Evolutionary conservation across 2,329 filamentous ascomycete species (phyloP), one percentile per base, ranked within the genome.

Genomic region (Alternaria sp.): DNA sequence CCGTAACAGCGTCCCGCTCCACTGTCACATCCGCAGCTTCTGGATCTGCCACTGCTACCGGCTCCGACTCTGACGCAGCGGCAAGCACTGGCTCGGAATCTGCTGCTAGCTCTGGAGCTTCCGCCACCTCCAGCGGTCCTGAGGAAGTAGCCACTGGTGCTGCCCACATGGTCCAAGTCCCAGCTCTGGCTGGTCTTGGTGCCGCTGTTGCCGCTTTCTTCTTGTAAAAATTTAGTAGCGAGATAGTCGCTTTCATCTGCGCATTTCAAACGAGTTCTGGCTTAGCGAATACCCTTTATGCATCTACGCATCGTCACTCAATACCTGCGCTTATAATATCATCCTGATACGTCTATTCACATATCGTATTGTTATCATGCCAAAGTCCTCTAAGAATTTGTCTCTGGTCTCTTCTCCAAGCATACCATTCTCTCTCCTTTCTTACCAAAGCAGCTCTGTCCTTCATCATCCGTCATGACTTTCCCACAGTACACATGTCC

Each of bases 121-220:
- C 59, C 1, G 19, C 28, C 9, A 52, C 49, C 12, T 56, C 46
- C 21, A 47, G 40, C 44, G 45, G 44, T 11, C 54, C 60, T 19
- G 40, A 57, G 25, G 21, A 60, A 19, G 36, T 40, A 40, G 26
- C 63, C 6, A 44, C 51, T 23, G 56, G 45, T 19, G 59, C 60
- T 51, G 67, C 63, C 12, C 65, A 71, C 0, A 61, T 73, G 54
- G 65, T 60, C 0, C 49, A 71, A 40, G 69, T 65, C 5, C 75
- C 76, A 56, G 68, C 67, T 15, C 46, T 76, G 47, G 72, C 68
- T 12, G 76, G 75, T 44, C 52, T 77, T n/a, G 76, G 74, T 57
- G 74, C 70, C 32, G 74, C 70, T 12, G 67, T 67, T 6, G 68
- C 67, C 30, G 73, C 68, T 9, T 72, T 73, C 57, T 67, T 75